Conservation (phyloP, 2,329 filamentous ascomycete genomes). For the Aspergillus piperis region DNA sequence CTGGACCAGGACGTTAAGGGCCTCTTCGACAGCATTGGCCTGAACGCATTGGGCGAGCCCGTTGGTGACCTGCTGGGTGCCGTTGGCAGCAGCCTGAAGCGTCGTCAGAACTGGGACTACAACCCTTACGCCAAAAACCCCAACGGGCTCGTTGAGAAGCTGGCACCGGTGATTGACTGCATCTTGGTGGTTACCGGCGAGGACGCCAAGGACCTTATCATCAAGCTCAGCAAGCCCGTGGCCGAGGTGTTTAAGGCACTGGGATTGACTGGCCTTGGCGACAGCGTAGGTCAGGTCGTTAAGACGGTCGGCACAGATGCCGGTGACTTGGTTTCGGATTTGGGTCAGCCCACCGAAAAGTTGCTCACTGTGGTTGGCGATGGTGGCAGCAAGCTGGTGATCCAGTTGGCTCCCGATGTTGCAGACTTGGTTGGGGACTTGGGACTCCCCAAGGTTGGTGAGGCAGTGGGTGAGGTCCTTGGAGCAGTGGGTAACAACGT, state of each 20-base stretch:
- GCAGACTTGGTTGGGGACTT: slow-evolving; percentile 16
- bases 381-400: slow-evolving; percentile 23
- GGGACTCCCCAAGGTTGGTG: not conserved
- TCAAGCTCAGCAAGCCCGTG: slow-evolving; percentile 24
- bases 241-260: slow-evolving; percentile 22
- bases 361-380: slow-evolving; percentile 29
- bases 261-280: slow-evolving; percentile 15
- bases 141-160: slow-evolving; percentile 14
- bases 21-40: slow-evolving; percentile 13
- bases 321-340: slow-evolving; percentile 22
- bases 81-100: slow-evolving; percentile 15
- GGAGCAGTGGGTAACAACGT: slow-evolving; percentile 1
- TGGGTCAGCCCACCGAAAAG: slow-evolving; percentile 22
- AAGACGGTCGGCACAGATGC: slow-evolving; percentile 18
- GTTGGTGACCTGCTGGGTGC: slow-evolving; percentile 19
- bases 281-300: slow-evolving; percentile 22
- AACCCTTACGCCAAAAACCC: not conserved
- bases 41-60: slow-evolving; percentile 15
- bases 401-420: slow-evolving; percentile 26
- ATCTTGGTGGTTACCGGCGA: slow-evolving; percentile 11
- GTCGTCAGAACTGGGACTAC: not conserved
- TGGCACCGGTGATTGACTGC: slow-evolving; percentile 15
- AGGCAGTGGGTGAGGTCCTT: slow-evolving; percentile 6
- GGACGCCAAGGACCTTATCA: slow-evolving; percentile 19
- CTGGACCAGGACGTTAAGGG: slow-evolving; percentile 15